Evolutionary conservation across 768 basidiomycete species (phyloP).

Genomic region (Psilocybe cyanescens): DNA sequence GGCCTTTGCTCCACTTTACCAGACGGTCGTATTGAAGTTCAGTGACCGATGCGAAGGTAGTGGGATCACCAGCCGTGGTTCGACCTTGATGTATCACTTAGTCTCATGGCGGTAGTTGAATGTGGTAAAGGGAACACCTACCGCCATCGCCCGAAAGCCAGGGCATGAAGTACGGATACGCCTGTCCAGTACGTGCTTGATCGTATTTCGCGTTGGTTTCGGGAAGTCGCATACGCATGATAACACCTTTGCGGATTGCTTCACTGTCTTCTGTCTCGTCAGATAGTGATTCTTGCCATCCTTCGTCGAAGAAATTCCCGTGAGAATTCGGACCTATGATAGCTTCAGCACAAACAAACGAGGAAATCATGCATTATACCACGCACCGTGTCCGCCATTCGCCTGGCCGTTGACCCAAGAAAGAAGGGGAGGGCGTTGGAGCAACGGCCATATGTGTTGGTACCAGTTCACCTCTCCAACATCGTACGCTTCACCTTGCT

Average conservation of each 20-base stretch:
- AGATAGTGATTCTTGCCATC: constrained; percentile 14
- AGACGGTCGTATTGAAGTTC: constrained; percentile 34
- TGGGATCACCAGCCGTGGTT: constrained; percentile 11
- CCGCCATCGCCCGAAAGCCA: constrained; percentile 34
- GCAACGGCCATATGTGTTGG: constrained; percentile 33
- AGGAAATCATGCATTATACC: not conserved
- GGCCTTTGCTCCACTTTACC: constrained; percentile 30
- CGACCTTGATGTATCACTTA: not conserved
- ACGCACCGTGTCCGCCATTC: constrained; percentile 32
- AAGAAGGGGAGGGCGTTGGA: constrained; percentile 22
- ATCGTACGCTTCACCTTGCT: constrained; percentile 6
- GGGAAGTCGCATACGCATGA: constrained; percentile 19
- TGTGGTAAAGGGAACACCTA: not conserved
- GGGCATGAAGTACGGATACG: constrained; percentile 34
- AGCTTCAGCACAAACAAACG: not conserved
- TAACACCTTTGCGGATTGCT: constrained; percentile 12
- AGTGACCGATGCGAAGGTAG: constrained; percentile 29
- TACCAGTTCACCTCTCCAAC: constrained; percentile 25
- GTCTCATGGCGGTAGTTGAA: not conserved
- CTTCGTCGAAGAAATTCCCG: constrained; percentile 19
- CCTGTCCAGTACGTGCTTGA: constrained; percentile 17
- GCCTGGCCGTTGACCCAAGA: constrained; percentile 34
- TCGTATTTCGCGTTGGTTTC: constrained; percentile 16
- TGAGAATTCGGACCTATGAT: constrained; percentile 15
- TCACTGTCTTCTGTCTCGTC: constrained; percentile 3